Base-by-base conservation (phyloP, 805 yeast species). In the Myxozyma neotropica region DNA sequence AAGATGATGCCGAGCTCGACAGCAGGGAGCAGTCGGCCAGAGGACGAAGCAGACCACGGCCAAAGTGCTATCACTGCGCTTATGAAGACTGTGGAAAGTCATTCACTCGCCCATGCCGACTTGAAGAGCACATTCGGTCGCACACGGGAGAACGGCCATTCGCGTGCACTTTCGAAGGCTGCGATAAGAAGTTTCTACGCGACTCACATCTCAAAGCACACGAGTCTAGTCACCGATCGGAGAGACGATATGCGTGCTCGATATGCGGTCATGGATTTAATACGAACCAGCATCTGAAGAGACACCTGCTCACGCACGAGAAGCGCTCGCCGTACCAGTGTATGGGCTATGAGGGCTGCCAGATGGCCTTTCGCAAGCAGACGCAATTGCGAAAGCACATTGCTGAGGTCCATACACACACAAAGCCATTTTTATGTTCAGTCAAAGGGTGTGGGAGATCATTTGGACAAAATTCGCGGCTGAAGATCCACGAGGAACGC, bases 221-320 rank as follows among this genome's bases (percentile, higher is more conserved):
- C 71, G 63, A 77, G 54, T 71, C 87, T 24, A 50, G 55, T 38
- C 68, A 64, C 45, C 21, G 53, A 10, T 36, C 46, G 12, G 67
- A 59, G 24, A 57, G 45, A 27, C 57, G 67, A 29, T 64, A 64
- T 44, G 26, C n/a, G 35, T 83, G 89, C 70, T 63, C 77, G 1
- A 78, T 76, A 1, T 94, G 99, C 71, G 85, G 86, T 0, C 91
- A 90, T 72, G 96, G 96, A 2, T 86, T 88, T 53, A 86, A 85
- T 53, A 81, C 96, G 0, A 72, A 72, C 53, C 98, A 94, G 74
- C 97, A 92, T 69, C 76, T 90, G 57, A 82, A 80, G 62, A 80
- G 96, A 54, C 99, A 94, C 72, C 90, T 86, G 73, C 80, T 82
- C 39, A 87, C 96, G 1, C 98, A 94, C 71, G 83, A 84, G 3